phyloP scores from a whole-genome alignment of 2,329 filamentous ascomycete species.

The Gremmenia infestans region DNA sequence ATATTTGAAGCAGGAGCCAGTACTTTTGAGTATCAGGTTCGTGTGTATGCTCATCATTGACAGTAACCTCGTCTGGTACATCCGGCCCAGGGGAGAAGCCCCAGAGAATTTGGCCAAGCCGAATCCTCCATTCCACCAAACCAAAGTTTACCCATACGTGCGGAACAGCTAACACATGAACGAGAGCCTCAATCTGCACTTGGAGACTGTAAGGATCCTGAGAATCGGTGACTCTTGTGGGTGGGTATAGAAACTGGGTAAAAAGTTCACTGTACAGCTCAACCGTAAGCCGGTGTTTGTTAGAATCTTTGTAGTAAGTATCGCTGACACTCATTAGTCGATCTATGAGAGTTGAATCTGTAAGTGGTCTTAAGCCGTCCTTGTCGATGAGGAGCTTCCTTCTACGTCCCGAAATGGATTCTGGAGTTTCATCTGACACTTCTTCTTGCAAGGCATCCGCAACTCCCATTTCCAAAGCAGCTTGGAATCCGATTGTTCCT shows the following conservation, averaged over 20 bases:
- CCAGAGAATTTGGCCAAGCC: slow-evolving; percentile 69
- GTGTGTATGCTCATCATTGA: slow-evolving; percentile 43
- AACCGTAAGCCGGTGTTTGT: slow-evolving; percentile 45
- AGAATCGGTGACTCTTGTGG: slow-evolving; percentile 50
- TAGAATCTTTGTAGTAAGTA: slow-evolving; percentile 49
- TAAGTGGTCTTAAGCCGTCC: slow-evolving; percentile 44
- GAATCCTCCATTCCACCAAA: slow-evolving; percentile 68
- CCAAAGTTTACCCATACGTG: slow-evolving; percentile 73
- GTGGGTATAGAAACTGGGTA: slow-evolving; percentile 52
- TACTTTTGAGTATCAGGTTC: slow-evolving; percentile 59
- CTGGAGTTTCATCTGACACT: slow-evolving; percentile 8
- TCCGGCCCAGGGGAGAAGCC: slow-evolving; percentile 45
- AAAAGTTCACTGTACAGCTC: slow-evolving; percentile 61
- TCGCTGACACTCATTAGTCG: slow-evolving; percentile 48
- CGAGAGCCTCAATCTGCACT: slow-evolving; percentile 64
- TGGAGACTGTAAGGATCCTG: slow-evolving; percentile 58
- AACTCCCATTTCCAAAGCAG: slow-evolving; percentile 60
- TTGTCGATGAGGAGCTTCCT: slow-evolving; percentile 32
- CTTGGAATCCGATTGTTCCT: slow-evolving; percentile 64
- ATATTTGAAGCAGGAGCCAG: slow-evolving; percentile 62
- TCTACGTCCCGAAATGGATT: slow-evolving; percentile 20
- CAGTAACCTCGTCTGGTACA: slow-evolving; percentile 47
- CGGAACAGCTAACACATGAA: slow-evolving; percentile 58
- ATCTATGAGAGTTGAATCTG: slow-evolving; percentile 54
- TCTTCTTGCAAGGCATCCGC: slow-evolving; percentile 50